phyloP scores from a whole-genome alignment of 108 stramenopile species.

The Skeletonema grethae region DNA sequence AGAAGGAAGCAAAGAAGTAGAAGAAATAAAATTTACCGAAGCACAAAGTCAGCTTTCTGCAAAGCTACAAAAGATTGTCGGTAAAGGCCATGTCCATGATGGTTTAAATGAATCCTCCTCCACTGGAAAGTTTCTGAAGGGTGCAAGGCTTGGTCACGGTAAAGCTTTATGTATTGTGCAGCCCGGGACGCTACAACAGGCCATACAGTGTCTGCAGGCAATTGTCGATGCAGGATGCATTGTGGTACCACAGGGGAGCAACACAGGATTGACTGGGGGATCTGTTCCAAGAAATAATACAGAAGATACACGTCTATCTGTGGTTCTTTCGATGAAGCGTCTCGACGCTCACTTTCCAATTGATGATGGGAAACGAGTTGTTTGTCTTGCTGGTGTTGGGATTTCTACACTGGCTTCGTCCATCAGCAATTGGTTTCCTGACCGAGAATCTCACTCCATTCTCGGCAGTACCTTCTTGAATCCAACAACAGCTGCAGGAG shows the following conservation, averaged over 20 bases:
- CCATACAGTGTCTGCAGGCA: constrained; percentile 59
- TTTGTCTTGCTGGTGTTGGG: constrained; percentile 78
- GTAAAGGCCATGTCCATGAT: constrained; percentile 61
- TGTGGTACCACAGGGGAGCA: constrained; percentile 64
- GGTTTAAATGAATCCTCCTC: constrained; percentile 38
- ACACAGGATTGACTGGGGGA: constrained; percentile 87
- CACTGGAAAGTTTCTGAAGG: constrained; percentile 65
- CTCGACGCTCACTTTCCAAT: constrained; percentile 80
- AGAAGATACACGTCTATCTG: constrained; percentile 57
- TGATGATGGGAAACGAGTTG: constrained; percentile 74
- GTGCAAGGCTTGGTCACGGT: constrained; percentile 68
- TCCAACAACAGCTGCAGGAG: constrained; percentile 85
- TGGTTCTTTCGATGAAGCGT: constrained; percentile 69
- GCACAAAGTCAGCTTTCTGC: constrained; percentile 50
- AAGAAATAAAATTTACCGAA: constrained; percentile 49
- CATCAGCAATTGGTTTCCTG: constrained; percentile 62
- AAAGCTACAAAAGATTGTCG: constrained; percentile 64
- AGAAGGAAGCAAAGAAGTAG: constrained; percentile 5
- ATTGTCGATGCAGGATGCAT: constrained; percentile 74
- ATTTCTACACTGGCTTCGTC: constrained; percentile 63
- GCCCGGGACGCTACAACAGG: constrained; percentile 60
- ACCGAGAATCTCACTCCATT: constrained; percentile 80
- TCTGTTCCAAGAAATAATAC: constrained; percentile 67
- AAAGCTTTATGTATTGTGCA: constrained; percentile 69
- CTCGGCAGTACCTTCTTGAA: constrained; percentile 85